Evolutionary conservation across 176 grass and related monocot species (phyloP).

Genomic region (Eremochloa ophiuroides): DNA sequence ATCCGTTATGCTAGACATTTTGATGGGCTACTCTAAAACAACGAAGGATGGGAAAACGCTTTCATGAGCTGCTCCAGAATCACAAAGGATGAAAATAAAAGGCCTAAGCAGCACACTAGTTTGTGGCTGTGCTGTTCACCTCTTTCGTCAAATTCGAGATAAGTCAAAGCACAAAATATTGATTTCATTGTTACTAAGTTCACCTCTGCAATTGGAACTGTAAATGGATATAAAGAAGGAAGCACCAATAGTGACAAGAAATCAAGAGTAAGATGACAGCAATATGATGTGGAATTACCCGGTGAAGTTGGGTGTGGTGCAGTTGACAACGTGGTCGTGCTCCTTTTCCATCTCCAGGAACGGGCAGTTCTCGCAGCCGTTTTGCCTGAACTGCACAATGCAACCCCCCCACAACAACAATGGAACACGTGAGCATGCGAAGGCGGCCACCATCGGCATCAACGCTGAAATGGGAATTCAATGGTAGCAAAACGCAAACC

Average conservation of each 20-base stretch:
- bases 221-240: too few species aligned
- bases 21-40: not conserved
- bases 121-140: not conserved
- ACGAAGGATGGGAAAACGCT: not conserved
- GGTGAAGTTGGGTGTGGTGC: constrained; percentile 94
- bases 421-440: not conserved
- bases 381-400: constrained; percentile 84
- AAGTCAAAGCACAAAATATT: not conserved
- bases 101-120: not conserved
- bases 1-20: not conserved
- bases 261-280: not conserved
- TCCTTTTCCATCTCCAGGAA: constrained; percentile 97
- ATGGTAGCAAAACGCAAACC: not conserved
- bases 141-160: not conserved
- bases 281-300: constrained; percentile 36
- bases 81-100: not conserved
- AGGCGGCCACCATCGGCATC: not conserved
- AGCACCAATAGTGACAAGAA: not conserved
- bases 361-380: constrained; percentile 91
- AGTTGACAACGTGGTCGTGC: constrained; percentile 72
- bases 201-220: too few species aligned
- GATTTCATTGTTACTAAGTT: not conserved
- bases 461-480: not conserved
- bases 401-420: not conserved
- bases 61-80: not conserved